Percentiles rank a stretch among this genome's conserved stretches.
Conservation (phyloP, 352 stramenopile species). For the Phytophthora nicotianae region DNA sequence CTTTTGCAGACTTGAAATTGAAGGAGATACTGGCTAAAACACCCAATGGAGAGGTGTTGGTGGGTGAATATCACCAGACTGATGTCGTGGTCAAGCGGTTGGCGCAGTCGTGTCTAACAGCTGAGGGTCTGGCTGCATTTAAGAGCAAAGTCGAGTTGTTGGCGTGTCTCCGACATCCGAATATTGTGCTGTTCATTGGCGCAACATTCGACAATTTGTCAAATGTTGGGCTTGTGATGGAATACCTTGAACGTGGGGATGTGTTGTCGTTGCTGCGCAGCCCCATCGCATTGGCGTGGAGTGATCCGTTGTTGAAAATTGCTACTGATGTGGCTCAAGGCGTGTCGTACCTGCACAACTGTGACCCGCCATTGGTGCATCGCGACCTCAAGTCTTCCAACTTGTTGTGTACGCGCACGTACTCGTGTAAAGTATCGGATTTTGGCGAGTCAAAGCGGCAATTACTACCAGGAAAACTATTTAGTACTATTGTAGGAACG, state of each 20-base stretch:
- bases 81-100: conserved; percentile 81
- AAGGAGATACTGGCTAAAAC: conserved; percentile 80
- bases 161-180: conserved; percentile 79
- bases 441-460: conserved; percentile 81
- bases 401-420: conserved; percentile 72
- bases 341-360: conserved; percentile 84
- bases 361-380: conserved; percentile 77
- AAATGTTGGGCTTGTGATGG: conserved; percentile 78
- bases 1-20: conserved; percentile 73
- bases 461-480: conserved; percentile 43
- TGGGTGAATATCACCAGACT: conserved; percentile 79
- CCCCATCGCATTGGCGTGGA: conserved; percentile 72
- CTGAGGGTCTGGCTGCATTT: conserved; percentile 71
- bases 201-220: conserved; percentile 84
- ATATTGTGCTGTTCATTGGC: conserved; percentile 89
- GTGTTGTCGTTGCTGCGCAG: conserved; percentile 67
- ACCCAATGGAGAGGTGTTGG: conserved; percentile 62
- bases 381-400: conserved; percentile 87
- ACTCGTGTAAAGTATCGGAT: conserved; percentile 84
- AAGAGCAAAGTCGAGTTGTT: conserved; percentile 81
- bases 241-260: conserved; percentile 80
- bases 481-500: conserved; percentile 82
- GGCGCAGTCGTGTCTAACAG: conserved; percentile 59
- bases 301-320: conserved; percentile 80
- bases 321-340: conserved; percentile 83